phyloP scores from a whole-genome alignment of 2,329 filamentous ascomycete species.

The Aspergillus novoparasiticus region DNA sequence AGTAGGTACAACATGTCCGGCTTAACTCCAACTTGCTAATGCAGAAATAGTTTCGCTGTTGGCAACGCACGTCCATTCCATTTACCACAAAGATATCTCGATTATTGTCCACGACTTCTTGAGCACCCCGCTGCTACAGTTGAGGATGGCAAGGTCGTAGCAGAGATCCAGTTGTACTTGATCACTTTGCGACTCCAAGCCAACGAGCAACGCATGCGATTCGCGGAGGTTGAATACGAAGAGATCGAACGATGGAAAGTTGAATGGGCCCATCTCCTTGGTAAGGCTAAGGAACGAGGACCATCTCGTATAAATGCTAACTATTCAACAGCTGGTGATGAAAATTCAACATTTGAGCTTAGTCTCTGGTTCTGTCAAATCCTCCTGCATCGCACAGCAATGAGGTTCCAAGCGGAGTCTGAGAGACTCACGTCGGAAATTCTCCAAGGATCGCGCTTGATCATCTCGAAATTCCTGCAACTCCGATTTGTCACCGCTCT shows the following conservation, averaged over 20 bases:
- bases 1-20: constrained; percentile 23
- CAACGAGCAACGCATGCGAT: constrained; percentile 28
- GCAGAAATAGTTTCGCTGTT: constrained; percentile 27
- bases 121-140: constrained; percentile 33
- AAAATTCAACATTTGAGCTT: constrained; percentile 35
- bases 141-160: constrained; percentile 34
- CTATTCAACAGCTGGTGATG: constrained; percentile 25
- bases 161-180: constrained; percentile 36
- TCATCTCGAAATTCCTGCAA: constrained; percentile 33
- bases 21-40: constrained; percentile 10
- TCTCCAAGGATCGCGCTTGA: constrained; percentile 32
- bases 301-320: not conserved
- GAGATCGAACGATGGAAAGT: constrained; percentile 39
- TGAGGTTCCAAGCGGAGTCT: constrained; percentile 28
- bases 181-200: constrained; percentile 32
- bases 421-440: constrained; percentile 32
- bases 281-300: constrained; percentile 19
- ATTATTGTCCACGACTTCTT: constrained; percentile 34
- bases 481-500: constrained; percentile 30
- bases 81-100: constrained; percentile 31
- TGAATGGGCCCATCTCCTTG: constrained; percentile 36
- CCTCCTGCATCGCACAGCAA: constrained; percentile 36
- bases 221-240: constrained; percentile 32
- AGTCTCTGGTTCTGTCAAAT: constrained; percentile 40
- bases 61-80: constrained; percentile 36